phyloP scores from a whole-genome alignment of 768 basidiomycete genomes.

The Pulveroboletus sp. region DNA sequence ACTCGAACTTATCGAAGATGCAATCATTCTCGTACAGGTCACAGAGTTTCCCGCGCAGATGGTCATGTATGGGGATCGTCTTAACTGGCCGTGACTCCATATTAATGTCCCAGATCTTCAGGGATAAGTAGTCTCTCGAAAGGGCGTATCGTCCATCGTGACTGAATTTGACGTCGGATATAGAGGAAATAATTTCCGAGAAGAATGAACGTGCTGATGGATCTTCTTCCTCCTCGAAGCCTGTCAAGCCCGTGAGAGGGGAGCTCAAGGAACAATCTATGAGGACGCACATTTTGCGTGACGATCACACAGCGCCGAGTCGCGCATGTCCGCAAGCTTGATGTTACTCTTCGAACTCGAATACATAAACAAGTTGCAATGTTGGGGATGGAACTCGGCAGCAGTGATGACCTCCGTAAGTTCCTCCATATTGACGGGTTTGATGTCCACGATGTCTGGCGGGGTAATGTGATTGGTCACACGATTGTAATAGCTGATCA shows the following conservation, averaged over 20 bases:
- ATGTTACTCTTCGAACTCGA: slow-evolving; percentile 99
- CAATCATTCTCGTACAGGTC: slow-evolving; percentile 99
- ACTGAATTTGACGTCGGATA: slow-evolving; percentile 99
- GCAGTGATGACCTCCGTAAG: slow-evolving; percentile 99
- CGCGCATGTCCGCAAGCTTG: slow-evolving; percentile 99
- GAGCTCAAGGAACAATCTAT: not conserved
- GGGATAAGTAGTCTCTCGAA: slow-evolving; percentile 91
- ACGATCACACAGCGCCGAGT: slow-evolving; percentile 92
- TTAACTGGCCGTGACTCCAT: slow-evolving; percentile 97
- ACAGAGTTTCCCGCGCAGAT: slow-evolving; percentile 94
- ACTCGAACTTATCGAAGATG: slow-evolving; percentile 99
- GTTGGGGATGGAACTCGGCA: slow-evolving; percentile 95
- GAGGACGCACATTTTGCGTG: slow-evolving; percentile 84
- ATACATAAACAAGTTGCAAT: slow-evolving; percentile 99
- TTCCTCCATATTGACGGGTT: slow-evolving; percentile 99
- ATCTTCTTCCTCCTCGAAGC: slow-evolving; percentile 98
- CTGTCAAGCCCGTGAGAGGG: slow-evolving; percentile 39
- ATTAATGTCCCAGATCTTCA: slow-evolving; percentile 99
- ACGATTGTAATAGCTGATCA: not conserved
- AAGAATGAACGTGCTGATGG: slow-evolving; percentile 97
- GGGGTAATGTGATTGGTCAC: slow-evolving; percentile 1
- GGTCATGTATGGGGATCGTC: slow-evolving; percentile 98
- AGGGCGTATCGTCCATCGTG: slow-evolving; percentile 96
- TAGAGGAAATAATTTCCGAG: slow-evolving; percentile 98
- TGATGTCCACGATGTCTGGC: slow-evolving; percentile 98